Evolutionary conservation across 2,329 filamentous ascomycete species (phyloP), one percentile per base, ranked within the genome.

Genomic region (Alternaria infectoria): DNA sequence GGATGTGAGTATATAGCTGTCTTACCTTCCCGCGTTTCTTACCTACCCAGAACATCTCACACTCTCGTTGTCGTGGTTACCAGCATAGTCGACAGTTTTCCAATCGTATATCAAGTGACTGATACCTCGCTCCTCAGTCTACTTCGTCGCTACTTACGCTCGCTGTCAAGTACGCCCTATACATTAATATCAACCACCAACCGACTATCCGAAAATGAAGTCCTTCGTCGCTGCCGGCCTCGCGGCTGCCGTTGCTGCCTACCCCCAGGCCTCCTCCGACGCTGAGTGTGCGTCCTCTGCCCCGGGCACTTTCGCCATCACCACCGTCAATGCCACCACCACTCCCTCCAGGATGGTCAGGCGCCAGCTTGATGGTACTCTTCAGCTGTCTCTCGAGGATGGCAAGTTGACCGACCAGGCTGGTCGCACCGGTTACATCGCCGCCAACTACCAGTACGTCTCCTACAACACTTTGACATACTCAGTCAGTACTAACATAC

Each of bases 351-450:
- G 75, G 71, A 63, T 77, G 49, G 66, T 67, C 55, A 63, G 60
- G 44, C 76, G 76, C 43, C 76, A 78, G 67, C 70, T 73, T 45
- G 57, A 70, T 56, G 75, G 75, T 5, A 81, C 86, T 40, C 85
- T 96, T 17, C 86, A 86, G 17, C 77, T 93, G 62, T 86, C 82
- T 11, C 87, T 96, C 47, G 70, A 83, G 28, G 82, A 89, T 60
- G 89, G 91, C 64, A 78, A 89, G 43, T 84, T 95, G 61, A 88
- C 81, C 40, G 93, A 96, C 69, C 80, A 85, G 44, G 78, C 89
- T 65, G 85, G 84, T 52, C 90, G 93, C 66, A 92, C 86, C 43
- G 93, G 91, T 6, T 93, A 93, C 81, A 92, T 96, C 72, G 92
- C 91, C 13, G 83, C 87, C 78, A 96, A 95, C 86, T 88, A 86